Base-by-base conservation (phyloP, 768 basidiomycete species). In the Pulveroboletus sp. region DNA sequence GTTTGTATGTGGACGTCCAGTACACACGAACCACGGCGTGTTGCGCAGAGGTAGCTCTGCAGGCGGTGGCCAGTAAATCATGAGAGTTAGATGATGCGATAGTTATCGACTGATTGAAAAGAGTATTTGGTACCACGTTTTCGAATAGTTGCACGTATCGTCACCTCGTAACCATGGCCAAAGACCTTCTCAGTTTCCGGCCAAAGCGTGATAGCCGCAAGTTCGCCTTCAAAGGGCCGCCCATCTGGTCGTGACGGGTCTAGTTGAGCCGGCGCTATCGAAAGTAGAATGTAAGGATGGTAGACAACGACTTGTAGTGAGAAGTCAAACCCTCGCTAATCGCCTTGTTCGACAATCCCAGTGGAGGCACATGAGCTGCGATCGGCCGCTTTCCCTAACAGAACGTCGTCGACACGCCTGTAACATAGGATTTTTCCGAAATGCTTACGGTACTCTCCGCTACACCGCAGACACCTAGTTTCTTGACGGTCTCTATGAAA, bases 171-270 rank as follows among this genome's bases (percentile, higher is more conserved):
- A 37, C 95, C 93, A 67, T 98, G 96, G 5, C 95, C 96, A 65
- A 96, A 99, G 1, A 99, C 76, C 66, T 99, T 99, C 60, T 98
- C 96, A 1, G 83, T 73, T 71, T 99, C 96, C 0, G 95, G 96
- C 96, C 96, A 99, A 1, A 98, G 75, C 0, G 95, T 98, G 14
- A 80, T 78, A 0, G 83, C 78, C 0, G 91, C 84, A 0, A 98
- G 76, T 66, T 97, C 93, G 10, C 89, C 91, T 63, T 98, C 96
- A 49, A 92, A 90, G 0, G 96, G 86, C n/a, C 78, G 71, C 44
- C 76, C 65, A 24, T 60, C 39, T 30, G 40, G 35, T 47, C 47
- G 42, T 27, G 50, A 57, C 2, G 39, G 52, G 53, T 55, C 57
- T 45, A 46, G 43, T 49, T 43, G 63, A 49, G 27, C 54, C 18